Evolutionary conservation across 192 early-diverging fungal species (phyloP), one percentile per base, ranked within the genome.

Genomic region (Gigaspora rosea): DNA sequence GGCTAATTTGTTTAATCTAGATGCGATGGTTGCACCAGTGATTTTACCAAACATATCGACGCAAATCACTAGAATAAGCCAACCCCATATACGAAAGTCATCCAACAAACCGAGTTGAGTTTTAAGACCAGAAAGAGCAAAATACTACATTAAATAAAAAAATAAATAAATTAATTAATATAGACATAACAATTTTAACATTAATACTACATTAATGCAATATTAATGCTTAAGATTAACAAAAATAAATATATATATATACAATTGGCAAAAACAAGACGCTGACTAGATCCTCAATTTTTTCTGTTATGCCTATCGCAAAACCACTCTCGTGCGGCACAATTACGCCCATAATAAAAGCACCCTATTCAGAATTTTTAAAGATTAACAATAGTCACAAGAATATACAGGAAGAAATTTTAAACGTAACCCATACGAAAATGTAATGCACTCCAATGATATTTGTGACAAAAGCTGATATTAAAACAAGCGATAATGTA

Each of bases 41-140:
- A 97, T 91, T 81, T 97, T 97, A 4, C 96, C 96, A 63, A 89
- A 80, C 65, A 93, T 94, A 1, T 94, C 95, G 8, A 91, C 88
- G 41, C 90, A 79, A 52, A 93, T 90, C 2, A 94, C 88, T 18
- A 98, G 81, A 59, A 96, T 51, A 13, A 95, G 85, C 41, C 91
- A 84, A 0, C 91, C 94, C 95, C 95, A 56, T 18, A n/a, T 96
- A 10, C 67, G 71, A 46, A 88, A 91, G 73, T 88, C 87, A 80
- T 91, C 83, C 33, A 98, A 87, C 3, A 90, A 79, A 50, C 89
- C 91, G 33, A 97, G 86, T 77, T 94, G 88, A 16, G 94, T 96
- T 79, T 97, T 95, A 32, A 98, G 85, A 33, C 97, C 97, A 3
- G 95, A 96, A 20, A 96, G 85, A 0, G 96, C 91, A 86, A 98